phyloP scores from a whole-genome alignment of 75 land plant species.

The Adiantum capillusveneris region DNA sequence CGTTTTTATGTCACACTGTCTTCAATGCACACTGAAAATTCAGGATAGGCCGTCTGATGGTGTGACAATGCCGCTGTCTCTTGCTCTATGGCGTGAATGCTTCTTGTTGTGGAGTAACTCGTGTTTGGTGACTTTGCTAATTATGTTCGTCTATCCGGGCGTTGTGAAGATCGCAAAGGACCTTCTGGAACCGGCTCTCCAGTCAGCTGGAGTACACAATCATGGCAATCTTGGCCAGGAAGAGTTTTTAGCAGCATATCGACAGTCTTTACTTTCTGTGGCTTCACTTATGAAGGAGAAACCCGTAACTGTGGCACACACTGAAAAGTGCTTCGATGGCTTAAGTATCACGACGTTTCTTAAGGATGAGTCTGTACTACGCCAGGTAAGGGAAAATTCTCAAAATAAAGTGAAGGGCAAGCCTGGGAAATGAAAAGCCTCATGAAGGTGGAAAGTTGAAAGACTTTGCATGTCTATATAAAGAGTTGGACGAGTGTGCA shows the following conservation, averaged over 20 bases:
- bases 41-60: too few relatives aligned
- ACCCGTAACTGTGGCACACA: conserved; percentile 75
- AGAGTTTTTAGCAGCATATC: conserved; percentile 46
- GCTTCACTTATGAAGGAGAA: conserved; percentile 34
- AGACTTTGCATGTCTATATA: too few relatives aligned
- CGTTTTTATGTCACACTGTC: too few relatives aligned
- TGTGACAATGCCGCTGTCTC: too few relatives aligned
- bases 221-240: conserved; percentile 34
- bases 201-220: conserved; percentile 8
- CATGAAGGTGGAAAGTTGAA: too few relatives aligned
- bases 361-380: conserved; percentile 47
- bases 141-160: not conserved
- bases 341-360: conserved; percentile 49
- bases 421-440: too few relatives aligned
- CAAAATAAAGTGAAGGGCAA: too few relatives aligned
- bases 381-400: conserved; percentile 33
- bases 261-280: conserved; percentile 28
- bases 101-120: too few relatives aligned
- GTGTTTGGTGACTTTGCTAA: too few relatives aligned
- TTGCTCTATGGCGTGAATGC: too few relatives aligned
- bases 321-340: conserved; percentile 68
- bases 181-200: conserved; percentile 42
- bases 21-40: too few relatives aligned
- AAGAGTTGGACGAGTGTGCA: too few relatives aligned
- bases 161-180: conserved; percentile 30